phyloP scores from a whole-genome alignment of 2,329 filamentous ascomycete genomes.

The Drechslerella coelobrocha region DNA sequence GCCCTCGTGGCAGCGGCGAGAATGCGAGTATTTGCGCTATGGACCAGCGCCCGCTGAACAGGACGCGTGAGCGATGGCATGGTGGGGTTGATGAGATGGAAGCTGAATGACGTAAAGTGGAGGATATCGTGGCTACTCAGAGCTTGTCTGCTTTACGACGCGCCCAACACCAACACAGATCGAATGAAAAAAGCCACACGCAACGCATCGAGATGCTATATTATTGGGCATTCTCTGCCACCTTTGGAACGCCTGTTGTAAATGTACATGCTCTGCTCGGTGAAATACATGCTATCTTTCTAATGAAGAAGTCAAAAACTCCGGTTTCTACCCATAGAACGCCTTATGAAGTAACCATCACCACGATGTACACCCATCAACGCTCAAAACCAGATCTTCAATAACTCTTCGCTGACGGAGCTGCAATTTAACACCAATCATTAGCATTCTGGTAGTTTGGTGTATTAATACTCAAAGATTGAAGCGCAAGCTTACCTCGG shows the following conservation, averaged over 20 bases:
- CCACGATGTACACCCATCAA: neutral
- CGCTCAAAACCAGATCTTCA: constrained; percentile 44
- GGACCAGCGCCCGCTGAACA: constrained; percentile 17
- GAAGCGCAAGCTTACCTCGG: constrained; percentile 59
- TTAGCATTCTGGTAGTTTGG: neutral
- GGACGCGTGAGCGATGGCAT: constrained; percentile 32
- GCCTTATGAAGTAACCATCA: neutral
- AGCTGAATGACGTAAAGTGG: constrained; percentile 20
- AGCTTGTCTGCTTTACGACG: no score
- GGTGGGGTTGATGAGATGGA: constrained; percentile 3
- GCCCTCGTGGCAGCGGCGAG: constrained; percentile 12
- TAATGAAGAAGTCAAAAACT: neutral
- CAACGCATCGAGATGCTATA: no score
- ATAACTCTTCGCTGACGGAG: constrained; percentile 42
- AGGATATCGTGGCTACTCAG: no score
- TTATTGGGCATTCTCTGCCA: no score
- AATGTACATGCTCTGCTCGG: no score
- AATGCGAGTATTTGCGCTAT: constrained; percentile 8
- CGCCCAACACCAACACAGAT: no score
- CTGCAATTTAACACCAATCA: neutral
- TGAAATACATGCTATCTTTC: neutral
- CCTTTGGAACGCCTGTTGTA: neutral
- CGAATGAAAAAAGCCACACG: no score
- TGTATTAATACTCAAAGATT: neutral
- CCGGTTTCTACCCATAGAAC: neutral